Conservation (phyloP, 2,329 filamentous ascomycete species). For the Celoporthe dispersa region DNA sequence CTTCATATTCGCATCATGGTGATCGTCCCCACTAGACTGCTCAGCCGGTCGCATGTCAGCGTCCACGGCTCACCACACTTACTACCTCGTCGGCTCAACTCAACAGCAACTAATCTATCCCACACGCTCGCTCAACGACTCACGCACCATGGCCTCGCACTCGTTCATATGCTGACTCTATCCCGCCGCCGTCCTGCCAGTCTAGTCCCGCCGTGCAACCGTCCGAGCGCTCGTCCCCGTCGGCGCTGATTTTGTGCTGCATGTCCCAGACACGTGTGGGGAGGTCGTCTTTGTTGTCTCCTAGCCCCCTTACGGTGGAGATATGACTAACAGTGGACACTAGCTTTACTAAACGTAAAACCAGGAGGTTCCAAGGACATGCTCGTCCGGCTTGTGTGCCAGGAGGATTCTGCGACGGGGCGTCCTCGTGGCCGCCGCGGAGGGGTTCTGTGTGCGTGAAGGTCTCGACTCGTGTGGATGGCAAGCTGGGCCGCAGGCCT, state of each 20-base stretch:
- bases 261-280: neutral
- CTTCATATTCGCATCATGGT: conserved; percentile 8
- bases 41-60: neutral
- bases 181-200: neutral
- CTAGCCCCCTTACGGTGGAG: too few relatives aligned
- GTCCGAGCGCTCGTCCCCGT: neutral
- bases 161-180: neutral
- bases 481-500: too few relatives aligned
- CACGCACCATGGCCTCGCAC: neutral
- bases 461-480: too few relatives aligned
- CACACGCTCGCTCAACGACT: neutral
- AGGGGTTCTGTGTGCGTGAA: too few relatives aligned
- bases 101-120: neutral
- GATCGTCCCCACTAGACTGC: neutral
- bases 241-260: neutral
- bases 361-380: too few relatives aligned
- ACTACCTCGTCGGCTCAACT: neutral
- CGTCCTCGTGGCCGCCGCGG: neutral
- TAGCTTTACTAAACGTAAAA: too few relatives aligned
- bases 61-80: neutral
- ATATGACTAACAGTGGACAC: too few relatives aligned
- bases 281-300: neutral
- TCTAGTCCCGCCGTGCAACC: neutral
- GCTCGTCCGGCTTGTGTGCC: neutral
- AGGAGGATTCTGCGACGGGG: neutral